A percentile compares a stretch with the other conserved stretches of the same genome.
These are phyloP conservation scores for Prunus davidiana DNA, from an alignment of 306 rosid species.

Conservation along the genomic window DNA sequence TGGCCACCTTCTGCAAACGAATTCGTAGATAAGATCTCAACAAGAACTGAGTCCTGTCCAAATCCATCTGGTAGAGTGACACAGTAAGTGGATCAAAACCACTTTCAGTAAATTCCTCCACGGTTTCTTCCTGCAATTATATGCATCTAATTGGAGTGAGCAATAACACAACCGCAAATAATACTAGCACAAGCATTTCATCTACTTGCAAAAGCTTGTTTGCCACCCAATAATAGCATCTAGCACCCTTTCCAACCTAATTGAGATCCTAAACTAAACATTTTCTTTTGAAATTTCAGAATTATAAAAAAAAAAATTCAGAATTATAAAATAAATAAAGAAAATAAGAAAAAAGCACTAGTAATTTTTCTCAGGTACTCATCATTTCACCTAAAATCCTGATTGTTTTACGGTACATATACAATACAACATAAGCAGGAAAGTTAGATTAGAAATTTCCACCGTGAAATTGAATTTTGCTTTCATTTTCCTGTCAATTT, in stretches of 20 bases:
- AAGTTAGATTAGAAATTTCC: background rate
- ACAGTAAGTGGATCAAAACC: slow-evolving; percentile 64
- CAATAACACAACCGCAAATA: background rate
- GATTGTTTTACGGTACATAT: background rate
- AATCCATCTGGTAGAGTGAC: slow-evolving; percentile 94
- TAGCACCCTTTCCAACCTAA: too few species aligned
- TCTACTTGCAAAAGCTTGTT: background rate
- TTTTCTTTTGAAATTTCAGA: background rate
- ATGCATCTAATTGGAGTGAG: slow-evolving; percentile 3
- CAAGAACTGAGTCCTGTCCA: slow-evolving; percentile 80
- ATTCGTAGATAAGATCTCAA: slow-evolving; percentile 79
- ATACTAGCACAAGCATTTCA: background rate
- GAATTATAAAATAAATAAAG: background rate
- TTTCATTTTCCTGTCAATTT: background rate
- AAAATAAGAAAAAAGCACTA: background rate
- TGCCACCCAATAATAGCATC: background rate
- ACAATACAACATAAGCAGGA: background rate
- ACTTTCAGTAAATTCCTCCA: slow-evolving; percentile 54
- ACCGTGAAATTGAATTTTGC: background rate
- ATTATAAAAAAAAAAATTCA: background rate
- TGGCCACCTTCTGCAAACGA: slow-evolving; percentile 79
- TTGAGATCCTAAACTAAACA: background rate
- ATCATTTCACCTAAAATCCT: background rate
- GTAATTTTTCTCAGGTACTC: background rate
- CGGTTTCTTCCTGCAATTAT: slow-evolving; percentile 70